Percentiles rank a stretch among this genome's conserved stretches.
Evolutionary conservation across 1,139 yeast species (phyloP).

Genomic region (Magnusiomyces fungicola): DNA sequence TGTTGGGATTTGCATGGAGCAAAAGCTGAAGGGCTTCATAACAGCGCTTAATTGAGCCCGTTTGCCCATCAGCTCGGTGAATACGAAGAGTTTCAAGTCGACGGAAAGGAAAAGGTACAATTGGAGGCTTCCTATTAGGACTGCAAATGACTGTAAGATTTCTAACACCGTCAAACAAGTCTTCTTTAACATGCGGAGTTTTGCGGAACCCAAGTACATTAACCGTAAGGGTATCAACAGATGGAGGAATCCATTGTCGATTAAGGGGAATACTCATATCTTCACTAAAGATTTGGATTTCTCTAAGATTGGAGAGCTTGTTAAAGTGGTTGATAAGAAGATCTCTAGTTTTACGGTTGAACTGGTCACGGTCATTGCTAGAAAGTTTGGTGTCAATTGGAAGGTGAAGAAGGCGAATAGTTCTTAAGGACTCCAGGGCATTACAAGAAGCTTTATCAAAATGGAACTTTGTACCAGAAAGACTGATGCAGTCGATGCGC

Average conservation of each 20-base stretch:
- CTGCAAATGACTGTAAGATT: conserved; percentile 1
- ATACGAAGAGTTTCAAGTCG: neutral
- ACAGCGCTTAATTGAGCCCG: neutral
- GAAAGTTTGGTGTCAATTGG: neutral
- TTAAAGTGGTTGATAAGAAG: neutral
- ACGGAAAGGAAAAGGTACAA: neutral
- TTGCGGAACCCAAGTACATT: conserved; percentile 1
- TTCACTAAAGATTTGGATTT: neutral
- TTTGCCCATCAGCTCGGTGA: neutral
- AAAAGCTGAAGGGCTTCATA: neutral
- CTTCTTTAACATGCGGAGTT: conserved; percentile 1
- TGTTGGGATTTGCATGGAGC: neutral
- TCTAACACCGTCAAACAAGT: neutral
- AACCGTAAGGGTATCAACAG: neutral
- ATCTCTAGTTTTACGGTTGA: conserved; percentile 1
- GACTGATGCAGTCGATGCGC: neutral
- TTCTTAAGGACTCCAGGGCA: neutral
- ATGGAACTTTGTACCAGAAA: neutral
- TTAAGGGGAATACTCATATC: conserved; percentile 1
- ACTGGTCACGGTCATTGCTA: neutral
- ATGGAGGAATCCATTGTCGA: conserved; percentile 1
- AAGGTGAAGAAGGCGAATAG: neutral
- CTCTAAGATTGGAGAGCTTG: neutral
- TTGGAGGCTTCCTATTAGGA: conserved; percentile 1
- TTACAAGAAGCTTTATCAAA: neutral